phyloP scores from a whole-genome alignment of 2,329 filamentous ascomycete species.

The Scortechinia acanthostroma region DNA sequence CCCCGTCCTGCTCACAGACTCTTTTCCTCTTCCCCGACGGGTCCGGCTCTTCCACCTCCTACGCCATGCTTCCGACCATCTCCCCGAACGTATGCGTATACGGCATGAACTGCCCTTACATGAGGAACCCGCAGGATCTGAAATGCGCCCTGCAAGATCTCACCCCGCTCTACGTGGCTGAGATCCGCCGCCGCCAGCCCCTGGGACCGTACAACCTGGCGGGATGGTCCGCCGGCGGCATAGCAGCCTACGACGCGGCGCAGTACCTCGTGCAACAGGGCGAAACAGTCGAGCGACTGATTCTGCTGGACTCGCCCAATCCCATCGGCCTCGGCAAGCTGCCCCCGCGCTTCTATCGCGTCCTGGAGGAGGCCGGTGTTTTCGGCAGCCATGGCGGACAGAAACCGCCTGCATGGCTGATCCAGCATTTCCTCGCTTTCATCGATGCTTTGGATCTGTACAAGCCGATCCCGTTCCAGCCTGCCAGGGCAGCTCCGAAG shows the following conservation, averaged over 20 bases:
- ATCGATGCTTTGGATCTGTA: not conserved
- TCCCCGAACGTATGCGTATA: not conserved
- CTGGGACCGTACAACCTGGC: slow-evolving; percentile 12
- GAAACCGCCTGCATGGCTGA: not conserved
- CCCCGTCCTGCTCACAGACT: slow-evolving; percentile 2
- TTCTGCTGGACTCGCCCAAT: not conserved
- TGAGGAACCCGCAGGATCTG: not conserved
- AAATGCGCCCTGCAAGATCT: slow-evolving; percentile 7
- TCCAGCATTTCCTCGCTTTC: not conserved
- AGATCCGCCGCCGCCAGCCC: slow-evolving; percentile 10
- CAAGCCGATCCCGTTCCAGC: not conserved
- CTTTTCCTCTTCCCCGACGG: slow-evolving; percentile 8
- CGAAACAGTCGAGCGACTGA: not conserved
- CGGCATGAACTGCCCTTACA: not conserved
- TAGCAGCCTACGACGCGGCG: slow-evolving; percentile 7
- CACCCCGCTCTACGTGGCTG: slow-evolving; percentile 10
- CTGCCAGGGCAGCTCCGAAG: not conserved
- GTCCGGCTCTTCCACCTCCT: slow-evolving; percentile 6
- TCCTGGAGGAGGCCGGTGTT: not conserved
- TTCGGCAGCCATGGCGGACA: not conserved
- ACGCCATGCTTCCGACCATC: not conserved
- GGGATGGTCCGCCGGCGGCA: slow-evolving; percentile 14
- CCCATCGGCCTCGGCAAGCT: not conserved
- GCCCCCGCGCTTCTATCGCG: not conserved
- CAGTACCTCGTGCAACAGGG: not conserved